Percentiles rank a stretch among this genome's conserved stretches.
These are phyloP conservation scores for Aureoboletus auriporus DNA, from an alignment of 768 basidiomycete species.

Conservation along the genomic window DNA sequence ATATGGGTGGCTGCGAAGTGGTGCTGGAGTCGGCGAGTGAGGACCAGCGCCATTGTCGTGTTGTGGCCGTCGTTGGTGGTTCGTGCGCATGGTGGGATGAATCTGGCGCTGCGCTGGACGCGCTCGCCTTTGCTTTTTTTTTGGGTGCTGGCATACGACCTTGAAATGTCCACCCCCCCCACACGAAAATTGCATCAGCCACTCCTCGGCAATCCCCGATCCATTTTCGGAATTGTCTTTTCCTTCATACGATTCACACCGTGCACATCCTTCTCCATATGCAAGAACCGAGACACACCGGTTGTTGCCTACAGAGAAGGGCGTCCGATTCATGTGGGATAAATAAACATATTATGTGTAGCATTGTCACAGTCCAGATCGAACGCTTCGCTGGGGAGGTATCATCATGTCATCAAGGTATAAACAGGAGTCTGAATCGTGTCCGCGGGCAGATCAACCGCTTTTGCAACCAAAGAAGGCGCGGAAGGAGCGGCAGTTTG, in stretches of 20 bases:
- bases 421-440: neutral
- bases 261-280: conserved; percentile 24
- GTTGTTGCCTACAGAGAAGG: conserved; percentile 27
- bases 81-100: conserved; percentile 17
- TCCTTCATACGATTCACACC: no score
- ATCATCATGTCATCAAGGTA: conserved; percentile 26
- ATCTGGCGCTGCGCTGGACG: conserved; percentile 32
- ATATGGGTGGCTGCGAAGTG: conserved; percentile 66
- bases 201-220: conserved; percentile 22
- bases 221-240: conserved; percentile 4
- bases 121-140: conserved; percentile 39
- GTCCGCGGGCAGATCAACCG: conserved; percentile 7
- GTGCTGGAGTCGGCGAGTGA: conserved; percentile 65
- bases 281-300: conserved; percentile 24
- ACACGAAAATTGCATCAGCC: conserved; percentile 20
- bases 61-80: conserved; percentile 6
- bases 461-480: conserved; percentile 59
- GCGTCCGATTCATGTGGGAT: conserved; percentile 15
- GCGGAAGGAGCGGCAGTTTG: conserved; percentile 56
- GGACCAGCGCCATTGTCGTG: conserved; percentile 52
- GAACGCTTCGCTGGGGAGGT: conserved; percentile 8
- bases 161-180: conserved; percentile 3
- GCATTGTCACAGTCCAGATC: conserved; percentile 18
- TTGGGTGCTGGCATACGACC: conserved; percentile 37
- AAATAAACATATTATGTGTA: no score